phyloP scores from a whole-genome alignment of 176 grass and related monocot genomes.

The Avena atlantica region DNA sequence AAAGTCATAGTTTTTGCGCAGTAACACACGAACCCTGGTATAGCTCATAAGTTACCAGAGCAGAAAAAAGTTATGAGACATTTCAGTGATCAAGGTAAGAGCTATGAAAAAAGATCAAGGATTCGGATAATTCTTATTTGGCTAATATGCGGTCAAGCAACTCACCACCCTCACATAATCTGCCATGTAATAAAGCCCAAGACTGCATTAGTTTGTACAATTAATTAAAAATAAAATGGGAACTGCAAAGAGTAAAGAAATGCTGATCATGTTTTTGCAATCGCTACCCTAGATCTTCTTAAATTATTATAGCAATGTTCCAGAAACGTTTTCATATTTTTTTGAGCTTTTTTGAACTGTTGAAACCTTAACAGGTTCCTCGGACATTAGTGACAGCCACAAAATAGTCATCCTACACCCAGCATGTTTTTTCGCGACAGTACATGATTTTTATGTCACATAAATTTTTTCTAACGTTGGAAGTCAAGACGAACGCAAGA shows the following conservation, averaged over 20 bases:
- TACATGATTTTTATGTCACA: too few species aligned
- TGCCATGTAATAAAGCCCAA: constrained; percentile 41
- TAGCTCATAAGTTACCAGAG: constrained; percentile 18
- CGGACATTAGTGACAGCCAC: neutral
- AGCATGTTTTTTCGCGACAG: too few species aligned
- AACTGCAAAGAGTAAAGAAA: neutral
- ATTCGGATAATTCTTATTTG: constrained; percentile 57
- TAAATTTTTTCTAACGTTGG: too few species aligned
- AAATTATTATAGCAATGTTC: neutral
- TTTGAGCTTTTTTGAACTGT: neutral
- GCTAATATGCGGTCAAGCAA: constrained; percentile 92
- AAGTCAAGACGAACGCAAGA: too few species aligned
- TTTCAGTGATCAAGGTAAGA: constrained; percentile 6
- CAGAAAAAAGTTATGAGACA: constrained; percentile 1
- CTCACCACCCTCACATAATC: constrained; percentile 89
- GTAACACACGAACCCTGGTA: neutral
- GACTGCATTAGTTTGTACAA: constrained; percentile 20
- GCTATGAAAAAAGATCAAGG: constrained; percentile 14
- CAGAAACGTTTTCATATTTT: neutral
- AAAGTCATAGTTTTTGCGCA: neutral
- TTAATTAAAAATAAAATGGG: constrained; percentile 1
- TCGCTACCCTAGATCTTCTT: neutral
- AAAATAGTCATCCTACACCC: neutral
- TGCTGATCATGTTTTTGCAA: neutral
- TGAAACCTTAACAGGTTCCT: neutral